These are phyloP conservation scores for Sporothrix pallida DNA, from an alignment of 2,329 filamentous ascomycete genomes.

Conservation along the genomic window DNA sequence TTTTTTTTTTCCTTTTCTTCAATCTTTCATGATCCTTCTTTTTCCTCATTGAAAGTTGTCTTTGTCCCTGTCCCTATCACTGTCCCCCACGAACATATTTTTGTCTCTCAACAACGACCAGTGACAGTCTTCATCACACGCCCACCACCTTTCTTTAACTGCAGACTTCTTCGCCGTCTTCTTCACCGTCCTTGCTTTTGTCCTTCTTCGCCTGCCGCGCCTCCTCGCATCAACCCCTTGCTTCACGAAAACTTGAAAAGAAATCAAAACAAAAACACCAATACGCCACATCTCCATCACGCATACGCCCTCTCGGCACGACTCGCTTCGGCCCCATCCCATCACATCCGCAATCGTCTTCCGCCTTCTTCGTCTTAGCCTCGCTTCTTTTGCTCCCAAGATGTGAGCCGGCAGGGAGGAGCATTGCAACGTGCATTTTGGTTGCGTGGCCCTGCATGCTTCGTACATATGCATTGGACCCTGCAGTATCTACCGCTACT, in stretches of 20 bases:
- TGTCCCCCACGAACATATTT: not conserved
- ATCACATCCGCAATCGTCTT: not conserved
- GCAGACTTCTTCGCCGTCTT: not conserved
- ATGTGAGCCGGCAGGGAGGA: not conserved
- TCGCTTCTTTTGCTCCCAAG: not conserved
- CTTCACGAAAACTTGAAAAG: not conserved
- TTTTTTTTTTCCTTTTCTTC: not conserved
- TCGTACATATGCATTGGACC: not conserved
- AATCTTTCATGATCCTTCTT: not conserved
- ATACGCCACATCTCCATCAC: not conserved
- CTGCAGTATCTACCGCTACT: not conserved
- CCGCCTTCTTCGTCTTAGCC: not conserved
- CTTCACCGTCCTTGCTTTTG: no score
- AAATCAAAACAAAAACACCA: not conserved
- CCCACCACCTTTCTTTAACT: conserved; percentile 1
- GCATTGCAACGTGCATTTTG: not conserved
- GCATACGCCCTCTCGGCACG: not conserved
- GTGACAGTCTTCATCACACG: not conserved
- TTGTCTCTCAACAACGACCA: not conserved
- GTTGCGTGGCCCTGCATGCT: not conserved
- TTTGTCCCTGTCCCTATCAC: not conserved
- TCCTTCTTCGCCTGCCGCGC: no score
- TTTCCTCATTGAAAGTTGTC: not conserved
- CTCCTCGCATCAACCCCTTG: not conserved
- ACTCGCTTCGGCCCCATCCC: not conserved